Conservation (phyloP, 495 filamentous ascomycete species). For the Aspergillus ellipticus region DNA sequence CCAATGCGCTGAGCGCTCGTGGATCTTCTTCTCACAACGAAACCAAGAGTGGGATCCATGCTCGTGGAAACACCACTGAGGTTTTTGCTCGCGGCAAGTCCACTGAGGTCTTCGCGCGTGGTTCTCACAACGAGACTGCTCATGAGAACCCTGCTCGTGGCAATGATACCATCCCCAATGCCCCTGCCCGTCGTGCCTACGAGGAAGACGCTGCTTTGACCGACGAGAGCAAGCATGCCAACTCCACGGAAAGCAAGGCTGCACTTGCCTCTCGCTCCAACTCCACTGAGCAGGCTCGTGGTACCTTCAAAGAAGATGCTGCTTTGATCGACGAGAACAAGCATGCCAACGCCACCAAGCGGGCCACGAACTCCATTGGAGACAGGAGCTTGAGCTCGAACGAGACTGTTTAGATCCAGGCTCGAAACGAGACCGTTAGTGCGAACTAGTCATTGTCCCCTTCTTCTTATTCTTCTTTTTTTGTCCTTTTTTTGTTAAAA, state of each 20-base stretch:
- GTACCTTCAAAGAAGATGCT: background rate
- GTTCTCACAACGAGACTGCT: background rate
- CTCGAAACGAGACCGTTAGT: slow-evolving; percentile 2
- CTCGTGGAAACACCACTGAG: background rate
- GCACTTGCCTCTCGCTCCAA: too few species aligned
- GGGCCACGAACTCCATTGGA: background rate
- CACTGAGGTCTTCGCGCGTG: background rate
- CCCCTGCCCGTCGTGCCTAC: background rate
- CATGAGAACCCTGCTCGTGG: background rate
- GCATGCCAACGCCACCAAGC: slow-evolving; percentile 12
- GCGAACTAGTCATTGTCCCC: background rate
- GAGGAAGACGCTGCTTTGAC: background rate
- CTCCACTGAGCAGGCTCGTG: background rate
- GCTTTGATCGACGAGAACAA: background rate
- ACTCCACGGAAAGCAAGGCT: too few species aligned
- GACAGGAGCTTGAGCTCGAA: slow-evolving; percentile 11
- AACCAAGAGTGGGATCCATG: background rate
- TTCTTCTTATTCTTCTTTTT: background rate
- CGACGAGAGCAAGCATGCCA: background rate
- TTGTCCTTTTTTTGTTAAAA: background rate
- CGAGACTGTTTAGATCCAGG: slow-evolving; percentile 4
- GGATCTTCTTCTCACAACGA: background rate
- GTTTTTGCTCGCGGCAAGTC: background rate
- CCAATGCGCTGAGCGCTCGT: background rate
- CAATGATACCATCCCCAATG: background rate